phyloP scores from a whole-genome alignment of 805 yeast species.

The Tetrapisispora fleetii region DNA sequence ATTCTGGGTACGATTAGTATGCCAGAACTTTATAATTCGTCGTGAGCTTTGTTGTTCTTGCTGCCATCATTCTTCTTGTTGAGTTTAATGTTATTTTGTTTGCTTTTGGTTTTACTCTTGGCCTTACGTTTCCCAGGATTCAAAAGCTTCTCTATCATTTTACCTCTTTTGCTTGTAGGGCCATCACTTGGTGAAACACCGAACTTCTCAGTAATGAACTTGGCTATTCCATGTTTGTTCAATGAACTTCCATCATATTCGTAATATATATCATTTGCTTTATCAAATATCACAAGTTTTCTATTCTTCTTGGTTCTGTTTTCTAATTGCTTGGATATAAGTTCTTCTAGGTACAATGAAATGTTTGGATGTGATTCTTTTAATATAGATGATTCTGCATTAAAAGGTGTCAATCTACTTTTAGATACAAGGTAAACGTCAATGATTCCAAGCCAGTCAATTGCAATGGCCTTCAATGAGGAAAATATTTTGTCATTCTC shows the following conservation, averaged over 20 bases:
- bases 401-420: conserved; percentile 15
- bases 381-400: conserved; percentile 1
- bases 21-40: conserved; percentile 7
- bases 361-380: conserved; percentile 17
- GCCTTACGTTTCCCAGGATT: conserved; percentile 10
- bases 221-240: conserved; percentile 16
- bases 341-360: conserved; percentile 9
- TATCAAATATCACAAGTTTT: conserved; percentile 17
- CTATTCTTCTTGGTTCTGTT: conserved; percentile 9
- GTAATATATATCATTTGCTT: conserved; percentile 10
- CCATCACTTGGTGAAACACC: conserved; percentile 25
- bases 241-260: conserved; percentile 14
- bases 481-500: conserved; percentile 42
- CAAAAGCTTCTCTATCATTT: conserved; percentile 8
- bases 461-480: conserved; percentile 52
- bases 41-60: conserved; percentile 3
- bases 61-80: conserved; percentile 3
- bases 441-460: conserved; percentile 49
- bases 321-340: conserved; percentile 7
- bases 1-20: background rate
- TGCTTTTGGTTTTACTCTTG: background rate
- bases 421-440: conserved; percentile 38
- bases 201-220: conserved; percentile 13
- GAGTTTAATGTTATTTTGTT: background rate
- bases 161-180: conserved; percentile 21